Base-by-base conservation (phyloP, 1,139 yeast species). In the Saccharomycopsis hybrid region DNA sequence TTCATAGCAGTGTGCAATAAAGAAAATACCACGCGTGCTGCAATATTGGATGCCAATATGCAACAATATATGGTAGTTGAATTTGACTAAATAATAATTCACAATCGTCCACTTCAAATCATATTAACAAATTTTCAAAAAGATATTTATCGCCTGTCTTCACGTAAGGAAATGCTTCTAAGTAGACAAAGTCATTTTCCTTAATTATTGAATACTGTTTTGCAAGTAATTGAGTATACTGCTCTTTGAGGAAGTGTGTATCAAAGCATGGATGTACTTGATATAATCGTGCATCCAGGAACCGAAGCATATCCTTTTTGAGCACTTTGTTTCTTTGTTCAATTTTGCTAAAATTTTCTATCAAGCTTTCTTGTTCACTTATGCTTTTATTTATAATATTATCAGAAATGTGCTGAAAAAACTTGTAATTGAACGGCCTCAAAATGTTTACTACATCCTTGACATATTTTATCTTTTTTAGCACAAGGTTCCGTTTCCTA, bases 401-500 rank as follows among this genome's bases (percentile, higher is more conserved):
- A 18, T 18, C 18, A 18, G 18, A 18, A 18, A 43, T 35, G 31
- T 35, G 37, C 33, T 33, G 18, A 18, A 27, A 47, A 13, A 36
- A 47, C 9, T 36, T 47, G 24, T 31, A 32, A 38, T 47, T 47
- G 25, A 47, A 47, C 13, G 50, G 50, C 29, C 25, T 32, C 4
- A 31, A 18, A 25, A 7, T 30, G 8, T 42, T 31, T 3, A 43
- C n/a, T 9, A 50, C 8, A 8, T 27, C 33, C 31, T 47, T 50
- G 27, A 47, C 31, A 8, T 31, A 11, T 18, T 32, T 41, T 18
- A 50, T 47, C 36, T 28, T 37, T 27, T 37, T 40, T 8, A 43
- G 18, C 11, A 47, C 46, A n/a, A 50, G 25, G 29, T 50, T 50
- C 18, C 48, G 39, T 25, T 50, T 47, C 30, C 50, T 28, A 13